Conservation (phyloP, 768 basidiomycete genomes). For the Boletus subcaerulescens region DNA sequence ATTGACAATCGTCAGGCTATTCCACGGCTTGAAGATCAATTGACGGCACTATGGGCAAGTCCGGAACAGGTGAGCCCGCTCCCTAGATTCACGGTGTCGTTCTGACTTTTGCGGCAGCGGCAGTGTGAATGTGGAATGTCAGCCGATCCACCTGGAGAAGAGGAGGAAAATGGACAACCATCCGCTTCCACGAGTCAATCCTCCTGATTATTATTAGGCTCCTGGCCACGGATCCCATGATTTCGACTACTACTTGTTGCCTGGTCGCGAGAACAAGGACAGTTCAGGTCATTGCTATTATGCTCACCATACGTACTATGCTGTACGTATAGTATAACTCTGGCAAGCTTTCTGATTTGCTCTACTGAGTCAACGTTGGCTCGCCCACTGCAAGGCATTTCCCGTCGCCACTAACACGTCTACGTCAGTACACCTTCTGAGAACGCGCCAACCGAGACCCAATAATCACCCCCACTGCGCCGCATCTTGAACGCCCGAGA, state of each 20-base stretch:
- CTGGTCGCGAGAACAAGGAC: not conserved
- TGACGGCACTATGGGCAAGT: not conserved
- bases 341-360: too few relatives aligned
- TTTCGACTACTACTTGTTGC: not conserved
- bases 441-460: constrained; percentile 18
- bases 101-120: constrained; percentile 4
- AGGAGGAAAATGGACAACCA: not conserved
- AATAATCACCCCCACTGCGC: not conserved
- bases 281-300: not conserved
- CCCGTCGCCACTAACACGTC: too few relatives aligned
- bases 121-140: constrained; percentile 4
- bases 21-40: constrained; percentile 9
- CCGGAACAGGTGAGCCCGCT: not conserved
- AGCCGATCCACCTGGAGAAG: not conserved
- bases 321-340: too few relatives aligned
- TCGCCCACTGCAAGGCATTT: not conserved
- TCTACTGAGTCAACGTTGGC: too few relatives aligned
- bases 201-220: not conserved
- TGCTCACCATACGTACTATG: not conserved
- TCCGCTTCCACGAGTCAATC: not conserved
- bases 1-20: constrained; percentile 8
- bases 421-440: not conserved
- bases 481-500: not conserved
- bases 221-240: too few relatives aligned
- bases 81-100: not conserved